Conservation (phyloP, 352 stramenopile genomes). For the Blastocystis sp. region DNA sequence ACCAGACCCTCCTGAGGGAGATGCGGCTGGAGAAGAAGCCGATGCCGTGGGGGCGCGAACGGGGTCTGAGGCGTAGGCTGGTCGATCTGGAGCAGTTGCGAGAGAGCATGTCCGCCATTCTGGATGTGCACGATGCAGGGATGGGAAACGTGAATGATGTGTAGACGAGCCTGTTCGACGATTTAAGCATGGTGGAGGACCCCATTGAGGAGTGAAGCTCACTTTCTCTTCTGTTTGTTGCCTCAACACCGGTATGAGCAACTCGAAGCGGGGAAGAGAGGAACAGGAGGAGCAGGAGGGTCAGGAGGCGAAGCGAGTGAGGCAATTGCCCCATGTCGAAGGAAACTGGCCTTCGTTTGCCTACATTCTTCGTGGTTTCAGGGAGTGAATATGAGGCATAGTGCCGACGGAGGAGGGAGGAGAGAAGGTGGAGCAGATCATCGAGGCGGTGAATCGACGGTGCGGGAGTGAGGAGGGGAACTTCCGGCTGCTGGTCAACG, state of each 20-base stretch:
- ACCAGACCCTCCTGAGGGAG: not conserved
- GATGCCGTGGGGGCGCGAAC: not conserved
- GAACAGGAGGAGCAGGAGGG: no score
- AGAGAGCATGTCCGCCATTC: not conserved
- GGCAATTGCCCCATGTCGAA: slow-evolving; percentile 34
- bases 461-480: not conserved
- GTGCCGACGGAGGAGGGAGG: slow-evolving; percentile 12
- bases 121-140: slow-evolving; percentile 23
- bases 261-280: slow-evolving; percentile 1
- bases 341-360: slow-evolving; percentile 66
- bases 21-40: not conserved
- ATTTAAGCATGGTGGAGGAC: not conserved
- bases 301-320: slow-evolving; percentile 11
- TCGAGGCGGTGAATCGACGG: slow-evolving; percentile 11
- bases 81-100: not conserved
- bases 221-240: slow-evolving; percentile 47
- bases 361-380: slow-evolving; percentile 28
- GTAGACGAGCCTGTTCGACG: slow-evolving; percentile 20
- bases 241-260: not conserved
- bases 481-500: slow-evolving; percentile 4
- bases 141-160: not conserved
- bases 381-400: not conserved
- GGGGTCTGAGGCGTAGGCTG: not conserved
- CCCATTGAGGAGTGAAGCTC: slow-evolving; percentile 36
- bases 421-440: not conserved